phyloP scores from a whole-genome alignment of 768 basidiomycete genomes.

The Paxillus involutus region DNA sequence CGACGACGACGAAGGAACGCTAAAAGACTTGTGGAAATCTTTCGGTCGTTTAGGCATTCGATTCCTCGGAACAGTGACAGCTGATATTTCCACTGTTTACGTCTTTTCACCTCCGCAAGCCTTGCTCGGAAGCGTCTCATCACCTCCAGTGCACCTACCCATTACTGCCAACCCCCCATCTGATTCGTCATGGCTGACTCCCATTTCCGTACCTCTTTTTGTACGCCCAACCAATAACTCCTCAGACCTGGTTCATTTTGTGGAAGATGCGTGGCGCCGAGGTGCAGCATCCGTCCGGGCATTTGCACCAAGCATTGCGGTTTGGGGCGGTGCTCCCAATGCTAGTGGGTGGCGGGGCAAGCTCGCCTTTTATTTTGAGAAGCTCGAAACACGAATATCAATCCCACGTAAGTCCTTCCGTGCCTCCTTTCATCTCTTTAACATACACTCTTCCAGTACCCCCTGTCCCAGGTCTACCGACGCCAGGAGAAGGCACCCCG shows the following conservation, averaged over 20 bases:
- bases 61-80: constrained; percentile 53
- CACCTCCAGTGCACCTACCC: constrained; percentile 54
- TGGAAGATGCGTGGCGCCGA: constrained; percentile 56
- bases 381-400: constrained; percentile 47
- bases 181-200: constrained; percentile 58
- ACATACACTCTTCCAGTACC: constrained; percentile 49
- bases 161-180: constrained; percentile 37
- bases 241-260: constrained; percentile 47
- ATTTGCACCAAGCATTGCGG: constrained; percentile 39
- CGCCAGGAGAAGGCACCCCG: constrained; percentile 48
- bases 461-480: constrained; percentile 62
- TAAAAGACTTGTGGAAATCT: constrained; percentile 58
- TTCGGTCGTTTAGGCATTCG: constrained; percentile 69
- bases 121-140: constrained; percentile 46
- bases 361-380: constrained; percentile 38
- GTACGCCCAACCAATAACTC: constrained; percentile 55
- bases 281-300: constrained; percentile 48
- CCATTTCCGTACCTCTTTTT: constrained; percentile 49
- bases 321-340: constrained; percentile 51
- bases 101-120: constrained; percentile 42
- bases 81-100: constrained; percentile 50
- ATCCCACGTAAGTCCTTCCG: constrained; percentile 49
- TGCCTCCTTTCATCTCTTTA: neutral
- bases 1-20: constrained; percentile 41
- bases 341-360: constrained; percentile 46